phyloP scores from a whole-genome alignment of 2,329 filamentous ascomycete genomes.

The Talaromyces marneffei region DNA sequence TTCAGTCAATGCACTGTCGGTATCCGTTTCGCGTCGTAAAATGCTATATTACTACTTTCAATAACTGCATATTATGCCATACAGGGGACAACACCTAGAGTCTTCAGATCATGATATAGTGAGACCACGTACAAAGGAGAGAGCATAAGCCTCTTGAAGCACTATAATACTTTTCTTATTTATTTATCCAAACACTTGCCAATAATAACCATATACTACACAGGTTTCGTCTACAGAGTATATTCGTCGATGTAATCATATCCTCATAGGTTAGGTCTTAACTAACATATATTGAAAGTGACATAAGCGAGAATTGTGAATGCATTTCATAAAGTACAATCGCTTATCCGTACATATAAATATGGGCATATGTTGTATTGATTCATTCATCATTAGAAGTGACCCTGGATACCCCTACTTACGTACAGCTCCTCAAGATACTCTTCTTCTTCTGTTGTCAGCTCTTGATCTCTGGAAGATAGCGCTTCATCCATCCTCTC shows the following conservation, averaged over 20 bases:
- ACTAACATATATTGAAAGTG: not conserved
- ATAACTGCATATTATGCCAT: no score
- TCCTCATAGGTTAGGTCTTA: no score
- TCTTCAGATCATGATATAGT: not conserved
- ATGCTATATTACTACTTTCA: not conserved
- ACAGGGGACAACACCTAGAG: no score
- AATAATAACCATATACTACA: no score
- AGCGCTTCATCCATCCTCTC: slow-evolving; percentile 18
- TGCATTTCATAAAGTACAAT: not conserved
- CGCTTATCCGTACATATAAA: no score
- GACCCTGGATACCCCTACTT: not conserved
- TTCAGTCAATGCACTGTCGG: not conserved
- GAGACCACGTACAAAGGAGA: not conserved
- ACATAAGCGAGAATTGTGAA: not conserved
- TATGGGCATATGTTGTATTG: not conserved
- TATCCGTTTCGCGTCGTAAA: not conserved
- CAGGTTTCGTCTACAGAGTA: no score
- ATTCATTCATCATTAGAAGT: not conserved
- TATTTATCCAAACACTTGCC: no score
- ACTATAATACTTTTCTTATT: no score
- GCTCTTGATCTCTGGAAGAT: slow-evolving; percentile 46
- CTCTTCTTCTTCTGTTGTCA: slow-evolving; percentile 46
- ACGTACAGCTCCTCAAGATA: slow-evolving; percentile 47
- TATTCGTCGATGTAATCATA: no score
- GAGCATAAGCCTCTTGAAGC: no score